Evolutionary conservation across 768 basidiomycete genomes (phyloP), one percentile per base, ranked within the genome.

Genomic region (Phaeotremella skinneri): DNA sequence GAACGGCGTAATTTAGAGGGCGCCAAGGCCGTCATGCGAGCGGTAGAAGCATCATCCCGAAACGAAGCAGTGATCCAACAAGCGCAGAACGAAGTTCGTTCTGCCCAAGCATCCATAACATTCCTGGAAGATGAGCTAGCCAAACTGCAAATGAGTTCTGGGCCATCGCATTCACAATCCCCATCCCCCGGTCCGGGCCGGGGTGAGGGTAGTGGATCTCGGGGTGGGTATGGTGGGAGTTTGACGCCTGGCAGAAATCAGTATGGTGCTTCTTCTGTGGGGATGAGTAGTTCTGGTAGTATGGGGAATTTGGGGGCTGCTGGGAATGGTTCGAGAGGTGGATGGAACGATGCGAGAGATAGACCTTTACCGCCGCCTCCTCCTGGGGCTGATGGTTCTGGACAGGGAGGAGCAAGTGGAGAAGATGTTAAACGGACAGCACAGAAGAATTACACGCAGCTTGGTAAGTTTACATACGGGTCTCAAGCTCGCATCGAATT

Each of bases 1-100:
- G 73, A 77, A 52, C 55, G 66, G 16, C 66, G 74, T 30, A 75
- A 72, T 53, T 55, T 72, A 30, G 69, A 74, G 61, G 74, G 76
- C 31, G 73, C 74, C 32, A 73, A 77, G 51, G 74, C 73, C 1
- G 70, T 72, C 32, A 70, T 76, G 63, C 61, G 73, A 39, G 74
- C 73, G 0, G 64, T 77, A 16, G 74, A 77, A 61, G 70, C 70
- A 0, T 77, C 75, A 17, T 75, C 74, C 3, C 61, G 63, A 20
- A 77, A 77, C 51, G 75, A 77, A 62, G 75, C 74, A 2, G 75
- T 77, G 45, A 77, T 77, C 45, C 72, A 75, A 52, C 75, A 77
- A 53, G 75, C 75, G 49, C 75, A 77, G 39, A 77, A 77, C 51
- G 75, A 77, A 52, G 75, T 77, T 34, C 62, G 75, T 25, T 58